These are phyloP conservation scores for Sphenostylis stenocarpa DNA, from an alignment of 306 rosid genomes.

Conservation along the genomic window DNA sequence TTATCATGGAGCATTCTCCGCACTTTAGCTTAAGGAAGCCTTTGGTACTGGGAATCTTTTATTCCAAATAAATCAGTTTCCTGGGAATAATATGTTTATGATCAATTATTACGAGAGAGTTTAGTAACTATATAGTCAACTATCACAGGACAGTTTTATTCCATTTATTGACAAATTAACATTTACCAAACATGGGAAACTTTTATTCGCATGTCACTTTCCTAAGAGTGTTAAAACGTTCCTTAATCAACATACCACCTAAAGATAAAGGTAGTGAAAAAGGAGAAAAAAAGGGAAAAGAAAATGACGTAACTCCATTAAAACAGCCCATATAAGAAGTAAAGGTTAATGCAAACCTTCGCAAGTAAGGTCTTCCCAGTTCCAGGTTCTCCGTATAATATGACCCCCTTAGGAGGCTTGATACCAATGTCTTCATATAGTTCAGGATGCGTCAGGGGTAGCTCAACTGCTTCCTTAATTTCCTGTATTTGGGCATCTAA, in stretches of 20 bases:
- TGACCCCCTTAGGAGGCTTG: conserved; percentile 97
- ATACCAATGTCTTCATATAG: conserved; percentile 97
- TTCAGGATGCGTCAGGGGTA: conserved; percentile 95
- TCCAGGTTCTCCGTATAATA: conserved; percentile 94
- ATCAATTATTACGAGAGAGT: background rate
- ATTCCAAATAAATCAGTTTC: background rate
- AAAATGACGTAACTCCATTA: background rate
- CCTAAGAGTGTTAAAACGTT: background rate
- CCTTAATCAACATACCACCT: background rate
- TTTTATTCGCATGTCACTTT: background rate
- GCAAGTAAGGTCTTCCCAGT: conserved; percentile 99
- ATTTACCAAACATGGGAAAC: background rate
- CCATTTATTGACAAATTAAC: background rate
- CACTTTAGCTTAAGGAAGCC: background rate
- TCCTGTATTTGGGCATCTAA: conserved; percentile 96
- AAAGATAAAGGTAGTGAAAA: background rate
- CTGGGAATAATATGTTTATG: background rate
- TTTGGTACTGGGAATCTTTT: background rate
- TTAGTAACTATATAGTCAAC: background rate
- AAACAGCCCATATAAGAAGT: conserved; percentile 35
- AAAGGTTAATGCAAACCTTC: conserved; percentile 50
- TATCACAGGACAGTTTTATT: background rate
- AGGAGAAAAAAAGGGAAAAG: background rate
- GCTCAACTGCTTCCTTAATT: conserved; percentile 98
- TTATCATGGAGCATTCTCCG: background rate